Evolutionary conservation across 2,329 filamentous ascomycete species (phyloP), one percentile per base, ranked within the genome.

Genomic region (Tolypocladium paradoxum): DNA sequence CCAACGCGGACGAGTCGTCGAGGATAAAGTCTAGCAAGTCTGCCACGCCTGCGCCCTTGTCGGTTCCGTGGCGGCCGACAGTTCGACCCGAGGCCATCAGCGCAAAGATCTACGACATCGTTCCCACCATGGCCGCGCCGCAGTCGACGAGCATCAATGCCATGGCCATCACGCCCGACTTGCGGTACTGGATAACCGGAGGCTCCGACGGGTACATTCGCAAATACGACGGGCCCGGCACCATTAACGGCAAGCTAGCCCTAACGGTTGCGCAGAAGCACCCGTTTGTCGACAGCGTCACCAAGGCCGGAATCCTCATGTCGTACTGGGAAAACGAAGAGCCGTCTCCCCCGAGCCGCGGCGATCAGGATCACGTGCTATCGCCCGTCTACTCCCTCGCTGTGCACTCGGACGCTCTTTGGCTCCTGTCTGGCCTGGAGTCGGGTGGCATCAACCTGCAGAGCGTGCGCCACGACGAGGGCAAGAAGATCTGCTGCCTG

Each of bases 311-410:
- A 1, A 88, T 96, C 6, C 73, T 97, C 49, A 85, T 96, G 79
- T 95, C 88, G 50, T 99, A 99, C 68, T 99, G 93, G 93, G 93
- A 96, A 68, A 99, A 97, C 63, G 91, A 96, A 67, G 92, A 99
- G 65, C 81, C 83, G 2, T 59, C 71, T 3, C 65, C 64, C 1
- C 67, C 70, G 0, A 68, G 70, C 5, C 68, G 72, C 36, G 68
- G 74, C 16, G 73, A 75, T 14, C 73, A 86, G 48, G 85, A 88
- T 3, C 72, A 81, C 27, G 71, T 79, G 6, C 70, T 92, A n/a
- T 95, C 90, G 11, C 90, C 93, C 0, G 92, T 99, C 0, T 99
- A 99, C 68, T 95, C 91, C 7, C 75, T 99, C 29, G 93, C 93
- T 1, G 86, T 95, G 6, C 90, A 99, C 57, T 90, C 89, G 46